Evolutionary conservation across 345 rosid genomes (phyloP), one percentile per base, ranked within the genome.

Genomic region (Tarenaya hassleriana): DNA sequence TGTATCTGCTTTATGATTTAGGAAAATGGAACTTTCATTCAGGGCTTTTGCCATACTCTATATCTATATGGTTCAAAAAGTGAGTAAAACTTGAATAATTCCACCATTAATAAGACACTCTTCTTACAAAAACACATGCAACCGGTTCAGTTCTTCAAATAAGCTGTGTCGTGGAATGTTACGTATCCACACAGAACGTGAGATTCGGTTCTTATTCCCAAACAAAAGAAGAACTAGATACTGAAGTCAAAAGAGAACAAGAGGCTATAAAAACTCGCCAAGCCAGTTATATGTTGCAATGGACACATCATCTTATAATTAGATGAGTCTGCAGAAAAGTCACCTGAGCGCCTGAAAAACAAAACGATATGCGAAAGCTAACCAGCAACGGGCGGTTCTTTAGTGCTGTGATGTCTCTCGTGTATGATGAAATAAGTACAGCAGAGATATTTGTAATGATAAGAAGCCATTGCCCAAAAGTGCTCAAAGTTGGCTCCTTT

Each of bases 311-410:
- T 56, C 47, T 55, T 49, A 61, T 49, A 38, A 7, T 7, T 8
- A 56, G 19, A 57, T 38, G 47, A 56, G 43, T 56, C 53, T 43
- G 19, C 29, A 50, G 59, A 32, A 52, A 66, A 24, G 29, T 24
- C 64, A 58, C 64, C 52, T 52, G 16, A 33, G 24, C 50, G 60
- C 64, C 64, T 33, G 70, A 66, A 66, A 66, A 66, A 52, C 55
- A n/a, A n/a, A n/a, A n/a, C n/a, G n/a, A 5, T 24, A 66, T 39
- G 61, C 47, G 33, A 59, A 64, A 52, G 70, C 65, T 52, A 7
- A 17, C 55, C 35, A 34, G 56, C 41, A 52, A 40, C 16, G 49
- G 50, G 51, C 41, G n/a, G 32, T 37, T 47, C 52, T 58, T 41
- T 14, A 34, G 40, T 75, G 73, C 73, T 67, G 47, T 56, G 27